phyloP scores from a whole-genome alignment of 306 rosid species.

The Dicorynia guianensis region DNA sequence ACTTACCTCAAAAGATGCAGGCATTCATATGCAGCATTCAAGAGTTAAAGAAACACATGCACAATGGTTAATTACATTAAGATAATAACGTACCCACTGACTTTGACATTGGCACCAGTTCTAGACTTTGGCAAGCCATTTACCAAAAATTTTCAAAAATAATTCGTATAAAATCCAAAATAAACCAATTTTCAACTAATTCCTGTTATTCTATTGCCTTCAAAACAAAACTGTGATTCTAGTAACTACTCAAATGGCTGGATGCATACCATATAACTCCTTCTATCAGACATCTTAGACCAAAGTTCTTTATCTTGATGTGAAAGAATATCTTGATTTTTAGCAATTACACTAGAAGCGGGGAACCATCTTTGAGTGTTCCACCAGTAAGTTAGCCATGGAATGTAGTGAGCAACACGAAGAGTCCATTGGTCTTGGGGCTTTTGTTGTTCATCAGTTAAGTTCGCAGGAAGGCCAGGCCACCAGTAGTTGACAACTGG shows the following conservation, averaged over 20 bases:
- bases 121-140: conserved; percentile 27
- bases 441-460: conserved; percentile 51
- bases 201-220: not conserved
- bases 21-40: conserved; percentile 25
- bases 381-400: conserved; percentile 97
- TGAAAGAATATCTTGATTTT: conserved; percentile 36
- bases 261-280: conserved; percentile 40
- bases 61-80: not conserved
- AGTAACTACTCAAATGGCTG: conserved; percentile 15
- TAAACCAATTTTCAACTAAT: too few relatives aligned
- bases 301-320: conserved; percentile 43
- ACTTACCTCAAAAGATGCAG: conserved; percentile 5
- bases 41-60: conserved; percentile 1
- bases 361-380: conserved; percentile 91
- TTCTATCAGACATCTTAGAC: not conserved
- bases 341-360: not conserved
- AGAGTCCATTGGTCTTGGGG: conserved; percentile 74
- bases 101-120: conserved; percentile 18
- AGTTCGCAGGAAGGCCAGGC: conserved; percentile 75
- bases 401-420: conserved; percentile 75
- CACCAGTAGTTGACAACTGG: conserved; percentile 89
- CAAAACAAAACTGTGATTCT: conserved; percentile 8
- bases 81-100: conserved; percentile 12
- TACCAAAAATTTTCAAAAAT: conserved; percentile 22
- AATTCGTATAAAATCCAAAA: conserved; percentile 14